Evolutionary conservation across 495 filamentous ascomycete genomes (phyloP).

Genomic region (Aspergillus carlsbadensis): DNA sequence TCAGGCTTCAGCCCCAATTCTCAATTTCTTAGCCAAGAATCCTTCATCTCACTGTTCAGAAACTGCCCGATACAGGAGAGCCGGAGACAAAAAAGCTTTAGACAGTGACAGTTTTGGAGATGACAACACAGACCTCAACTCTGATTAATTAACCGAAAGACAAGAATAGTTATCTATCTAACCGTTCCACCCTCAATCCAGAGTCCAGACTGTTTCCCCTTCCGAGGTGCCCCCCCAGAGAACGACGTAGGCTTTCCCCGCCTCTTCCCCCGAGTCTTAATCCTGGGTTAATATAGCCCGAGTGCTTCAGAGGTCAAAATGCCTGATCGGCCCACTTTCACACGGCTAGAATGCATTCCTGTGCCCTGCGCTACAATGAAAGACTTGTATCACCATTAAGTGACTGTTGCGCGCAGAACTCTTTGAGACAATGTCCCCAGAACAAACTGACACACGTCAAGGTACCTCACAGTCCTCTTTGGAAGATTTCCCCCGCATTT

Average conservation of each 20-base stretch:
- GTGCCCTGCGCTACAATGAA: constrained; percentile 20
- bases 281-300: constrained; percentile 1
- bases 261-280: not conserved
- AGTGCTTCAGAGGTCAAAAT: not conserved
- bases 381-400: constrained; percentile 8
- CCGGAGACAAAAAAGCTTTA: not conserved
- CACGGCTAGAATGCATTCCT: not conserved
- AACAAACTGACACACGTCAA: constrained; percentile 27
- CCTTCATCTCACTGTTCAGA: constrained; percentile 1
- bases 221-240: not conserved
- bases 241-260: not conserved
- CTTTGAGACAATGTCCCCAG: constrained; percentile 35
- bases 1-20: no score
- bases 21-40: not conserved
- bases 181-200: not conserved
- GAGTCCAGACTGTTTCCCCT: not conserved
- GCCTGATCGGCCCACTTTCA: constrained; percentile 14
- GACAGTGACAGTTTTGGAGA: not conserved
- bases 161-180: no score
- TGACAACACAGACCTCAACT: not conserved
- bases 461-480: constrained; percentile 16
- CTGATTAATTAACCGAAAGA: not conserved
- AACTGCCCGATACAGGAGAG: not conserved
- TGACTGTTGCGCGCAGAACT: constrained; percentile 14
- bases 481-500: constrained; percentile 5